Evolutionary conservation across 208 protist genomes (phyloP).

Genomic region (Naegleria lovaniensis): DNA sequence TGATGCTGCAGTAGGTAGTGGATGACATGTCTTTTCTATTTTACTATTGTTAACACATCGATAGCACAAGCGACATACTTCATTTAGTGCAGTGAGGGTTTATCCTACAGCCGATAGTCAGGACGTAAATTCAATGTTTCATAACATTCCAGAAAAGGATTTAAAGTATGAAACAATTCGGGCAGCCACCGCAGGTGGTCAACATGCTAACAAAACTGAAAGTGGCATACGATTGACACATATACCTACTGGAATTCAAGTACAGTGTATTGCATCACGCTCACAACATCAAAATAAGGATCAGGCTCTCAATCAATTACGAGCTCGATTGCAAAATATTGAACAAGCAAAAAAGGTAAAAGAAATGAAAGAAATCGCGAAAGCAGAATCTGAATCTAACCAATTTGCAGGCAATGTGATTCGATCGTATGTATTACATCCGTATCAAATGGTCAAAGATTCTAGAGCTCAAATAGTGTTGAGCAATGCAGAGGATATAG

Average conservation of each 20-base stretch:
- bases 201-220: constrained; percentile 39
- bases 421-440: constrained; percentile 1
- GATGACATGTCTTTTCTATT: too few relatives aligned
- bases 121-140: neutral
- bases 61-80: constrained; percentile 11
- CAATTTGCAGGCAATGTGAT: neutral
- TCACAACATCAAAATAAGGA: constrained; percentile 45
- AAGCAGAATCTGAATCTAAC: neutral
- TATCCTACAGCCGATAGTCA: constrained; percentile 23
- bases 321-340: neutral
- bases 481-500: neutral
- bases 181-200: constrained; percentile 19
- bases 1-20: neutral
- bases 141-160: neutral
- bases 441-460: neutral
- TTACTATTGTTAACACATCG: neutral
- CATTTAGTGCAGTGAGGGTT: constrained; percentile 32
- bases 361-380: neutral
- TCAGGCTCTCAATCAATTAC: constrained; percentile 33
- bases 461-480: neutral
- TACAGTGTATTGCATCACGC: constrained; percentile 23
- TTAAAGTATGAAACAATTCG: constrained; percentile 16
- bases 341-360: neutral
- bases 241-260: constrained; percentile 31
- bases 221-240: constrained; percentile 31